Base-by-base conservation (phyloP, 2,329 filamentous ascomycete species). In the Byssochlamys sp. region DNA sequence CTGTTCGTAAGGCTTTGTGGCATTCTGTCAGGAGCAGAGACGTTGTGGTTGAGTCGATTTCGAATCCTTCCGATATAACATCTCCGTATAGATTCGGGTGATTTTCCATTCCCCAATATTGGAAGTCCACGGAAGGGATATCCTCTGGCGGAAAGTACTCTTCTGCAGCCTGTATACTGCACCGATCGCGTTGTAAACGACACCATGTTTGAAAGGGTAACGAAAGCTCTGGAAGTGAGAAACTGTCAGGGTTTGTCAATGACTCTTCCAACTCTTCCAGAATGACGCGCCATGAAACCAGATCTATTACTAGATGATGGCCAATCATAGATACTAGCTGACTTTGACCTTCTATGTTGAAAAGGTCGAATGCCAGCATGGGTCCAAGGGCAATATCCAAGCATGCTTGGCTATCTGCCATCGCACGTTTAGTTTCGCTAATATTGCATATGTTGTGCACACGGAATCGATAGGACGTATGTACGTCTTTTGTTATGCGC, bases 291-390 rank as follows among this genome's bases (percentile, higher is more conserved):
- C 73, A 75, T 0, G 72, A 75, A 9, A 74, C 72, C 56, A 75
- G 70, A 25, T 75, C 72, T 9, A 74, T 69, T 5, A 73, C 68
- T 29, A 74, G 55, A 57, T 75, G 72, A 45, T 74, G 71, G 1
- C 69, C 71, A 26, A 73, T 69, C 58, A 74, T 63, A 1, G 69
- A 74, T 29, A 75, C 28, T 1, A 72, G 55, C 45, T 60, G 60
- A 3, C 67, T 64, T 14, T 65, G 62, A 1, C 68, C 68, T 39
- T 72, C 60, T 2, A 73, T 58, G 4, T 71, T 61, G 58, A 79
- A 74, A 9, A 78, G 59, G 55, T 79, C 75, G 2, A 75, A 67
- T 0, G 73, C 73, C 31, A 79, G 64, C 0, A 77, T 61, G 1
- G 77, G 72, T 0, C 73, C 72, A 19, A 66, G 61, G n/a, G 73